These are phyloP conservation scores for Septoria linicola DNA, from an alignment of 2,329 filamentous ascomycete genomes.

Conservation along the genomic window DNA sequence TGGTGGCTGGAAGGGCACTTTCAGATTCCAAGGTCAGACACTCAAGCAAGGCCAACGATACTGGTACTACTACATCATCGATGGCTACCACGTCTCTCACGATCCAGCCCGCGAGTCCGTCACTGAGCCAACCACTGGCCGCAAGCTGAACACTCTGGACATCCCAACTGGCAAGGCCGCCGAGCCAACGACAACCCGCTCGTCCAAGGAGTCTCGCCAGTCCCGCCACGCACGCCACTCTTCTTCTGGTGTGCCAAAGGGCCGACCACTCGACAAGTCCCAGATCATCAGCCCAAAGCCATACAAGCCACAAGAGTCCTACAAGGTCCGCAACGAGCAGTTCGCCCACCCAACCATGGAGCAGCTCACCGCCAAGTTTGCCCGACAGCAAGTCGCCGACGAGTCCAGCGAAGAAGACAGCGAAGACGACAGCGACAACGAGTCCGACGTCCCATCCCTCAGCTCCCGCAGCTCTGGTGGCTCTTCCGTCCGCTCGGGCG, in stretches of 20 bases:
- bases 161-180: conserved; percentile 59
- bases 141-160: conserved; percentile 96
- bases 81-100: conserved; percentile 97
- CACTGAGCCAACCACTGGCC: conserved; percentile 92
- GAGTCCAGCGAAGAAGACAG: conserved; percentile 72
- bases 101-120: conserved; percentile 87
- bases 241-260: conserved; percentile 71
- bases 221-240: conserved; percentile 50
- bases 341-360: conserved; percentile 75
- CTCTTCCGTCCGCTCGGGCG: conserved; percentile 10
- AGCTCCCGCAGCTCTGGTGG: conserved; percentile 58
- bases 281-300: conserved; percentile 91
- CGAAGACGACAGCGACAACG: conserved; percentile 44
- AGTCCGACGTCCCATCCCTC: conserved; percentile 55
- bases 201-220: conserved; percentile 45
- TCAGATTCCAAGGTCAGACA: conserved; percentile 86
- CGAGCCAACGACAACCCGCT: conserved; percentile 43
- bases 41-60: conserved; percentile 88
- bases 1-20: conserved; percentile 92
- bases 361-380: conserved; percentile 68
- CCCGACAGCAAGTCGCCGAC: conserved; percentile 46
- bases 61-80: conserved; percentile 99
- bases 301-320: conserved; percentile 80
- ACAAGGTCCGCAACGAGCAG: conserved; percentile 79
- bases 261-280: conserved; percentile 81